Conservation (phyloP, 306 rosid species). For the Styphnolobium japonicum region DNA sequence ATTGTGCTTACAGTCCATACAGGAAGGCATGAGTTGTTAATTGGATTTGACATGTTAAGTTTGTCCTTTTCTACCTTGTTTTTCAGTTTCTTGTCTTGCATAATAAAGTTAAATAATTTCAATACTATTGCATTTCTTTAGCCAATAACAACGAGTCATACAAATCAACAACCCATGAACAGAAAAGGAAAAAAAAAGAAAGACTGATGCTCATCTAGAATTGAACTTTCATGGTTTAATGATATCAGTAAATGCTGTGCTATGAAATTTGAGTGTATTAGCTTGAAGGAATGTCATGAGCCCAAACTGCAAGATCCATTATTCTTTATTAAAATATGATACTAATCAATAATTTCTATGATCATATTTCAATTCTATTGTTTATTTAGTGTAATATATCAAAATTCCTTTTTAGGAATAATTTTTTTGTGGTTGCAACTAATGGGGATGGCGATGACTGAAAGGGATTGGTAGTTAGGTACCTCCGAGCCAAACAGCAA, state of each 20-base stretch:
- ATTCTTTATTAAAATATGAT: background rate
- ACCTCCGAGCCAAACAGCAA: background rate
- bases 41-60: slow-evolving; percentile 36
- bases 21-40: slow-evolving; percentile 42
- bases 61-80: slow-evolving; percentile 37
- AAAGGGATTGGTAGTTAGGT: background rate
- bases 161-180: background rate
- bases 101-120: slow-evolving; percentile 13
- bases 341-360: background rate
- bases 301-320: background rate
- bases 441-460: background rate
- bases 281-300: too few species aligned
- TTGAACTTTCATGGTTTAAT: background rate
- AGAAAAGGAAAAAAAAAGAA: background rate
- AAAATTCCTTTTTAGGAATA: background rate
- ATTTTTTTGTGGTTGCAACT: background rate
- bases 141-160: background rate
- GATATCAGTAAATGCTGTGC: background rate
- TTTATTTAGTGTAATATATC: background rate
- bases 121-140: slow-evolving; percentile 21
- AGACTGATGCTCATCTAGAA: background rate
- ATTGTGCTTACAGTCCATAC: slow-evolving; percentile 26
- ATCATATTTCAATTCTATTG: background rate
- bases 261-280: background rate
- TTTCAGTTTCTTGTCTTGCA: slow-evolving; percentile 19